phyloP scores from a whole-genome alignment of 768 basidiomycete species.

The Russula foetens region DNA sequence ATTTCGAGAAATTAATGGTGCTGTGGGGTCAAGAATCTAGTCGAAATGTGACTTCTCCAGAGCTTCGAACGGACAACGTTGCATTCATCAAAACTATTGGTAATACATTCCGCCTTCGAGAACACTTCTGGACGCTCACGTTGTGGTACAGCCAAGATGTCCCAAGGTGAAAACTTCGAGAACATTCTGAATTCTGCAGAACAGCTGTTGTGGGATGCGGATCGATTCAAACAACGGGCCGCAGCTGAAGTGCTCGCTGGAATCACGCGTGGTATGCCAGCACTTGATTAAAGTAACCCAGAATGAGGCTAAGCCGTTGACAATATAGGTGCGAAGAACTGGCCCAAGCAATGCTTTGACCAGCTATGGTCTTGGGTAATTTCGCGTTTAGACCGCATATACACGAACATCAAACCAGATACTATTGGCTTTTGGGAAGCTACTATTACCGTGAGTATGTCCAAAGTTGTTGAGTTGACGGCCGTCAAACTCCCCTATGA shows the following conservation, averaged over 20 bases:
- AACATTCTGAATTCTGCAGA: conserved; percentile 50
- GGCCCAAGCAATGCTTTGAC: conserved; percentile 47
- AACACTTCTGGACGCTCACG: conserved; percentile 7
- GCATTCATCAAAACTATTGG: conserved; percentile 43
- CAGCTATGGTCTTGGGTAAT: conserved; percentile 69
- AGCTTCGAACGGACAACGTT: conserved; percentile 49
- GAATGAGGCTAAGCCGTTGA: conserved; percentile 7
- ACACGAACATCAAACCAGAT: conserved; percentile 76
- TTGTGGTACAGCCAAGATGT: conserved; percentile 52
- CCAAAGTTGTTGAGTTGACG: background rate
- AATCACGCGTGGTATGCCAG: conserved; percentile 55
- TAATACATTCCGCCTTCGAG: conserved; percentile 23
- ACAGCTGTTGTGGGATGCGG: conserved; percentile 49
- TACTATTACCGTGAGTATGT: conserved; percentile 43
- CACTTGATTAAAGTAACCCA: background rate
- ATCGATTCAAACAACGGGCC: conserved; percentile 83
- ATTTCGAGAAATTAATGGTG: conserved; percentile 50
- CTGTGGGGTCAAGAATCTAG: conserved; percentile 81
- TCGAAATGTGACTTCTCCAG: conserved; percentile 41
- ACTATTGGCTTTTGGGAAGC: conserved; percentile 71
- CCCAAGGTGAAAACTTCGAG: conserved; percentile 45
- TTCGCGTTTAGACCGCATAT: conserved; percentile 51
- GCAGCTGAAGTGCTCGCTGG: conserved; percentile 69
- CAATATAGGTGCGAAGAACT: conserved; percentile 70
- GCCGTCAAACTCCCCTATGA: background rate